Conservation (phyloP, 768 basidiomycete genomes). For the Lactifluus echinatus region DNA sequence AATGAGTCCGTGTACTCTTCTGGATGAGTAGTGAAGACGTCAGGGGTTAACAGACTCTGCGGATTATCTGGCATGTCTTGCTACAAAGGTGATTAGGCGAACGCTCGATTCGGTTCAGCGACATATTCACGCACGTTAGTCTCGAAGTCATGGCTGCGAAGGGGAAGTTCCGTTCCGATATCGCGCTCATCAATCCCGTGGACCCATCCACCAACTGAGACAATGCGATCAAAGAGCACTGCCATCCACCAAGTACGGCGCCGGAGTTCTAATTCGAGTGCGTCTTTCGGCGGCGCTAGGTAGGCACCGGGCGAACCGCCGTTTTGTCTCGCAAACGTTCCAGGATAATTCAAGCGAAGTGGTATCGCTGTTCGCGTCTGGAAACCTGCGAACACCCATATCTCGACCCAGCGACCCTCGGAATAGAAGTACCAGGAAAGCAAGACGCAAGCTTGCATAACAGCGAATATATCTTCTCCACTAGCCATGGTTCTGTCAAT, state of each 20-base stretch:
- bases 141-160: slow-evolving; percentile 70
- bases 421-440: slow-evolving; percentile 90
- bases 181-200: slow-evolving; percentile 80
- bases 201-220: slow-evolving; percentile 64
- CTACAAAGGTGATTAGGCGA: slow-evolving; percentile 30
- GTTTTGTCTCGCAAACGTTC: slow-evolving; percentile 65
- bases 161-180: slow-evolving; percentile 74
- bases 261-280: slow-evolving; percentile 67
- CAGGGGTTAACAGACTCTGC: slow-evolving; percentile 56
- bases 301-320: slow-evolving; percentile 69
- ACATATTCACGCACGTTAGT: slow-evolving; percentile 42
- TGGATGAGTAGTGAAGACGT: slow-evolving; percentile 62
- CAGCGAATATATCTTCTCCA: slow-evolving; percentile 77
- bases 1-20: slow-evolving; percentile 78
- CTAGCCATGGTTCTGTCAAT: slow-evolving; percentile 89
- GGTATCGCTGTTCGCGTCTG: slow-evolving; percentile 77
- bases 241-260: slow-evolving; percentile 91
- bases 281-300: slow-evolving; percentile 68
- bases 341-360: slow-evolving; percentile 76
- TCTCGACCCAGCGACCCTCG: slow-evolving; percentile 84
- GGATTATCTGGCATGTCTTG: slow-evolving; percentile 57
- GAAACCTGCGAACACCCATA: slow-evolving; percentile 85
- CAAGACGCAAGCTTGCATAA: slow-evolving; percentile 80
- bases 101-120: background rate
- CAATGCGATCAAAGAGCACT: slow-evolving; percentile 76